phyloP scores from a whole-genome alignment of 108 stramenopile species.

The Skeletonema menzelii region DNA sequence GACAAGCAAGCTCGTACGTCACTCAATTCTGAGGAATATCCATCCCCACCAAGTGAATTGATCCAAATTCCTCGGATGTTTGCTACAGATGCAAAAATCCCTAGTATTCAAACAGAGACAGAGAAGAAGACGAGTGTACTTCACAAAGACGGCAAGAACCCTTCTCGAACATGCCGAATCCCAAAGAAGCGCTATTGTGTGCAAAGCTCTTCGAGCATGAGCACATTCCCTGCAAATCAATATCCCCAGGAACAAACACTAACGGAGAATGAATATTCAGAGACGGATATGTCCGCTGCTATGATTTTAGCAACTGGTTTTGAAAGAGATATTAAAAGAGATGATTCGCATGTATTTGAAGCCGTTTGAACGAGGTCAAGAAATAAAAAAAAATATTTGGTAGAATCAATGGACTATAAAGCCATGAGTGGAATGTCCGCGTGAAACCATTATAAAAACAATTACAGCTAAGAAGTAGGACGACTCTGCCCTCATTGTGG shows the following conservation, averaged over 20 bases:
- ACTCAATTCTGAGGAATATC: background rate
- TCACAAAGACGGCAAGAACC: background rate
- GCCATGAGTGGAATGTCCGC: too few species aligned
- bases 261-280: slow-evolving; percentile 8
- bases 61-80: background rate
- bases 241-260: background rate
- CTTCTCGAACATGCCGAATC: slow-evolving; percentile 14
- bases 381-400: too few species aligned
- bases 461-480: too few species aligned
- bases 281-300: slow-evolving; percentile 42
- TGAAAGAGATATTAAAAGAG: background rate
- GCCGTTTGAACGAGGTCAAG: too few species aligned
- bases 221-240: background rate
- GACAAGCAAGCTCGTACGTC: background rate
- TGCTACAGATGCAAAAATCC: background rate
- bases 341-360: background rate
- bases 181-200: slow-evolving; percentile 32
- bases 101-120: background rate
- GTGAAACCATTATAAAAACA: too few species aligned
- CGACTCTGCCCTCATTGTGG: too few species aligned
- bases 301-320: slow-evolving; percentile 48
- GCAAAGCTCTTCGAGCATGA: background rate
- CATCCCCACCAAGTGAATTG: background rate
- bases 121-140: background rate
- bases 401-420: too few species aligned